Percentiles rank a stretch among this genome's conserved stretches.
phyloP scores from a whole-genome alignment of 805 yeast species.

The Blastobotrys robertii region DNA sequence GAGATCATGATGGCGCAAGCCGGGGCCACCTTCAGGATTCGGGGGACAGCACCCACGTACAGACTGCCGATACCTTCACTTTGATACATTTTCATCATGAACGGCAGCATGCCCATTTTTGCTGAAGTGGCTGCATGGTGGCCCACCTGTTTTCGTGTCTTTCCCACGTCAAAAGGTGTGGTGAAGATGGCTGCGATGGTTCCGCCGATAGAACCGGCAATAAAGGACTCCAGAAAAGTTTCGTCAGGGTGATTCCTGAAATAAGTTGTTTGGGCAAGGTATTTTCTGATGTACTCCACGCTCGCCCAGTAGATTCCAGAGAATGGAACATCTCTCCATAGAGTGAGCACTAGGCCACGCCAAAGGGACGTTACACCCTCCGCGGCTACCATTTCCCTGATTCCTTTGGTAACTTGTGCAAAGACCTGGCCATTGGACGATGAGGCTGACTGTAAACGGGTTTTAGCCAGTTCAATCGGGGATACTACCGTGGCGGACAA shows the following conservation, averaged over 20 bases:
- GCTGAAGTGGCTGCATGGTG: slow-evolving; percentile 25
- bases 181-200: slow-evolving; percentile 76
- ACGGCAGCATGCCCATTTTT: slow-evolving; percentile 49
- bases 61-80: slow-evolving; percentile 75
- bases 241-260: slow-evolving; percentile 15
- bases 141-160: slow-evolving; percentile 78
- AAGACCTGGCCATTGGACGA: slow-evolving; percentile 8
- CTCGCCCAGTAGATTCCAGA: slow-evolving; percentile 91
- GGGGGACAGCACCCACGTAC: slow-evolving; percentile 80
- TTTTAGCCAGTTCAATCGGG: slow-evolving; percentile 79
- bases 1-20: slow-evolving; percentile 98
- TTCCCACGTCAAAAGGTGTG: slow-evolving; percentile 96
- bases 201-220: slow-evolving; percentile 81
- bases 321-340: slow-evolving; percentile 97
- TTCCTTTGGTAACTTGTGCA: slow-evolving; percentile 36
- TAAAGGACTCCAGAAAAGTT: slow-evolving; percentile 36
- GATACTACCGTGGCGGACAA: slow-evolving; percentile 78
- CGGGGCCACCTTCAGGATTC: slow-evolving; percentile 88
- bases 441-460: slow-evolving; percentile 67
- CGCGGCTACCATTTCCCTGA: slow-evolving; percentile 38
- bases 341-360: slow-evolving; percentile 76
- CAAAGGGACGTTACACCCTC: slow-evolving; percentile 62
- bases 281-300: slow-evolving; percentile 48
- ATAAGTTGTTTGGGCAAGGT: slow-evolving; percentile 14
- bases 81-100: slow-evolving; percentile 49